Conservation (phyloP, 192 early-diverging fungal species). For the Umbelopsis ramanniana region DNA sequence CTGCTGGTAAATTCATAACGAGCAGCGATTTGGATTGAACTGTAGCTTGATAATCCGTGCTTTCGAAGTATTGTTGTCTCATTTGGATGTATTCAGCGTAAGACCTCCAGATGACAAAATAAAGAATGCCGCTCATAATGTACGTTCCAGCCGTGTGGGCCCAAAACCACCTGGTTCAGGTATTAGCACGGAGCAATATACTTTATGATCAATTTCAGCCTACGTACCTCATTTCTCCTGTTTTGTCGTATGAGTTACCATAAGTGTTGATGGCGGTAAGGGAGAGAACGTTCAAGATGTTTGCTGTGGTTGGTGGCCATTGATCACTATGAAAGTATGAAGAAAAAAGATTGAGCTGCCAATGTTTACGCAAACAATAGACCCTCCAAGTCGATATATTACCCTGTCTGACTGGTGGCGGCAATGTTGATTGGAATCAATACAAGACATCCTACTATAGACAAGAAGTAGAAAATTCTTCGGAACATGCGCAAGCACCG, state of each 20-base stretch:
- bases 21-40: constrained; percentile 72
- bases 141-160: constrained; percentile 64
- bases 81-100: constrained; percentile 56
- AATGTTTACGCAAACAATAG: neutral
- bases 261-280: neutral
- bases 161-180: constrained; percentile 56
- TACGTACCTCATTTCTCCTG: constrained; percentile 3
- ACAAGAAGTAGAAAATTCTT: constrained; percentile 59
- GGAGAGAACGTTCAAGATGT: constrained; percentile 23
- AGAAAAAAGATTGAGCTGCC: neutral
- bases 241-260: constrained; percentile 22
- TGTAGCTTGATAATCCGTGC: constrained; percentile 60
- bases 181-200: constrained; percentile 1
- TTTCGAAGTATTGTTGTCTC: constrained; percentile 61
- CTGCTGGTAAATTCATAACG: constrained; percentile 62
- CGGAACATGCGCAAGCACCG: constrained; percentile 66
- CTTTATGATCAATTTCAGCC: neutral
- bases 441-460: constrained; percentile 59
- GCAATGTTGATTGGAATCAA: constrained; percentile 70
- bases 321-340: neutral
- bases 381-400: constrained; percentile 34
- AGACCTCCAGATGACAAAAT: constrained; percentile 53
- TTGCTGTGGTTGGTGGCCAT: constrained; percentile 26
- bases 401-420: constrained; percentile 50
- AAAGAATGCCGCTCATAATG: constrained; percentile 60